Evolutionary conservation across 305 asterid species (phyloP).

Genomic region (Fraxinus angustifolia): DNA sequence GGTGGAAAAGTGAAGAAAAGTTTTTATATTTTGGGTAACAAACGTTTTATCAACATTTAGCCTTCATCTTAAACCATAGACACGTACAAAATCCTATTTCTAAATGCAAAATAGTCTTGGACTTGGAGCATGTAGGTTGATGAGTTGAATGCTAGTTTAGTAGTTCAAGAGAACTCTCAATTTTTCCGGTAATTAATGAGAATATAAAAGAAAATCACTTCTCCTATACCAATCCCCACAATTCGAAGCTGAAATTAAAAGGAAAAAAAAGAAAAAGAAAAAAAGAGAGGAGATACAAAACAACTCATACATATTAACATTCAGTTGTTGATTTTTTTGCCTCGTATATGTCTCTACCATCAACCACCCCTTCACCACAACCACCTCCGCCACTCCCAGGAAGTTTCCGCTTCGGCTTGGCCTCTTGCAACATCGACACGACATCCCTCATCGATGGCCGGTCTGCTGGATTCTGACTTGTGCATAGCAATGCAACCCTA

Average conservation of each 20-base stretch:
- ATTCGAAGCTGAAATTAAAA: constrained; percentile 4
- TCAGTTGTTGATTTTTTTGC: constrained; percentile 35
- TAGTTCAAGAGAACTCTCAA: background rate
- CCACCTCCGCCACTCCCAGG: constrained; percentile 27
- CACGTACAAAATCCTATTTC: background rate
- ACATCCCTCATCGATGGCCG: constrained; percentile 97
- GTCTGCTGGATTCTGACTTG: constrained; percentile 71
- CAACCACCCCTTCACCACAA: constrained; percentile 14
- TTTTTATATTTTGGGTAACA: too few relatives aligned
- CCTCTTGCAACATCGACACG: constrained; percentile 75
- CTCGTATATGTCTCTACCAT: constrained; percentile 23
- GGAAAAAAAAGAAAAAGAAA: too few relatives aligned
- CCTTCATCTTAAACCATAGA: background rate
- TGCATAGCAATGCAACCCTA: constrained; percentile 76
- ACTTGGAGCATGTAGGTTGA: background rate
- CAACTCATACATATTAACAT: constrained; percentile 40
- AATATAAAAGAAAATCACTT: constrained; percentile 11
- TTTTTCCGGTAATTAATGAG: background rate
- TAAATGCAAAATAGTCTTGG: background rate
- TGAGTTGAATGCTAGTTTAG: background rate
- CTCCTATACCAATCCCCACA: constrained; percentile 50
- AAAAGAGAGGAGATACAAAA: background rate
- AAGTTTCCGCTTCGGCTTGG: constrained; percentile 61
- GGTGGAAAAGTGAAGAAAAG: too few relatives aligned
- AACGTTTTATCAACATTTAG: background rate